phyloP scores from a whole-genome alignment of 2,329 filamentous ascomycete genomes.

The Exophiala bonariae region DNA sequence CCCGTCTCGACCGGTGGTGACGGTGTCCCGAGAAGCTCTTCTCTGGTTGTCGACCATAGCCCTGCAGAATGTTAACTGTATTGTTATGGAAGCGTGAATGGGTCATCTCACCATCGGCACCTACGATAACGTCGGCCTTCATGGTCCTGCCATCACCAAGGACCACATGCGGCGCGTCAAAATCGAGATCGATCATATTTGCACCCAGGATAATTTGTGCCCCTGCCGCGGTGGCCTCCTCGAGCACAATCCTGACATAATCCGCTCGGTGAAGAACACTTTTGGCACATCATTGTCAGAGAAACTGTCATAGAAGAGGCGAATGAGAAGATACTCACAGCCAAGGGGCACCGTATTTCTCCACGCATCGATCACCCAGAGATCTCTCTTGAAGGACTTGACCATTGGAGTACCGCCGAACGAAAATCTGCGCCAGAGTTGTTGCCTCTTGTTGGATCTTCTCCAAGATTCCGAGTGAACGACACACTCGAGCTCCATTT shows the following conservation, averaged over 20 bases:
- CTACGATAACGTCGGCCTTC: constrained; percentile 43
- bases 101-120: constrained; percentile 43
- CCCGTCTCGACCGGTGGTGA: constrained; percentile 53
- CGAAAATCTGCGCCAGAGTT: background rate
- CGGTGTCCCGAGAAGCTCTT: constrained; percentile 42
- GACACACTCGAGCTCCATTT: constrained; percentile 24
- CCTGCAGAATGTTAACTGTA: constrained; percentile 1
- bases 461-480: constrained; percentile 18
- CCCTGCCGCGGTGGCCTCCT: background rate
- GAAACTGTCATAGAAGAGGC: too few species aligned
- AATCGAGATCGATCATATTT: background rate
- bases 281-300: background rate
- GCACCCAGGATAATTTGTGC: background rate
- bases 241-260: background rate
- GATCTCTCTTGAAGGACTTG: background rate
- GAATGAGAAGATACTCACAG: background rate
- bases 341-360: background rate
- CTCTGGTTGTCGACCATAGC: constrained; percentile 45
- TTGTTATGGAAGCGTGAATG: background rate
- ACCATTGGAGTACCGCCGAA: constrained; percentile 3
- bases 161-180: background rate
- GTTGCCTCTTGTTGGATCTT: constrained; percentile 18
- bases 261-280: constrained; percentile 6
- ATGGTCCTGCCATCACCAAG: background rate
- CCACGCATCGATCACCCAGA: background rate